Evolutionary conservation across 129 eudicot species (phyloP).

Genomic region (Flaveria robusta): DNA sequence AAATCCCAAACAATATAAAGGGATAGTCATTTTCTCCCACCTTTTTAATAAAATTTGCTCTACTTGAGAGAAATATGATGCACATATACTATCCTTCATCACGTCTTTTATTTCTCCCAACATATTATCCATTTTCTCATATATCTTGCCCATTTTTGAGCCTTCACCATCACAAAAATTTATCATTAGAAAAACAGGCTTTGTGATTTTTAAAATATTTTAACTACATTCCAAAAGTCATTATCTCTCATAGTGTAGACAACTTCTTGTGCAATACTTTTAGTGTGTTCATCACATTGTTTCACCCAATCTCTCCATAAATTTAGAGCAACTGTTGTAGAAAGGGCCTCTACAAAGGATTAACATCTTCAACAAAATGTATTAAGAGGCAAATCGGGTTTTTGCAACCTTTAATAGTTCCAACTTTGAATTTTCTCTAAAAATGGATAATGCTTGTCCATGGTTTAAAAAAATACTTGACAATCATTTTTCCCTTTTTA

Average conservation of each 20-base stretch:
- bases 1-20: conserved; percentile 15
- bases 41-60: not conserved
- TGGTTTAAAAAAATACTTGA: not conserved
- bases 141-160: no score
- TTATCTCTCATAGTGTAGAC: no score
- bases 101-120: conserved; percentile 3
- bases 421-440: not conserved
- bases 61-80: not conserved
- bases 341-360: no score
- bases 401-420: conserved; percentile 23
- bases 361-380: conserved; percentile 14
- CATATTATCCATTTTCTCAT: conserved; percentile 4
- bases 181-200: no score
- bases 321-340: no score
- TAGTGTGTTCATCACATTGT: conserved; percentile 16
- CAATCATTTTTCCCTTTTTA: not conserved
- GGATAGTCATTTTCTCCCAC: conserved; percentile 25
- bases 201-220: no score
- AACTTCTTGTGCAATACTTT: not conserved
- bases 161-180: no score
- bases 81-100: conserved; percentile 13
- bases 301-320: not conserved
- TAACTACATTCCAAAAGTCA: no score
- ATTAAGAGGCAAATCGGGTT: conserved; percentile 19
- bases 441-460: not conserved